Evolutionary conservation across 2,329 filamentous ascomycete genomes (phyloP).

Genomic region (Zalaria obscura): DNA sequence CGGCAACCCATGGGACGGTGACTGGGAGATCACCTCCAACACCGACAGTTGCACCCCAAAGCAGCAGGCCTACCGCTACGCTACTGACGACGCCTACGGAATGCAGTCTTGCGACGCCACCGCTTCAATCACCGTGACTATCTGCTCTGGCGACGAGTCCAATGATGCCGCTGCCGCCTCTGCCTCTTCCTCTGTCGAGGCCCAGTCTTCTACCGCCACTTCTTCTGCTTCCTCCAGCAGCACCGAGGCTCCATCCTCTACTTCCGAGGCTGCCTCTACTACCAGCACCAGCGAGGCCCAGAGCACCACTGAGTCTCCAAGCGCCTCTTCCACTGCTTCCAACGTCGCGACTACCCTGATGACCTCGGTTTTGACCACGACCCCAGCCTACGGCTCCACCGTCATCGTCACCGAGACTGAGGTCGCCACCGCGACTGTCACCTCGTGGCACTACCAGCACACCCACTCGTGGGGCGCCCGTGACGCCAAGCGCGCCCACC

Average conservation of each 20-base stretch:
- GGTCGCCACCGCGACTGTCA: conserved; percentile 11
- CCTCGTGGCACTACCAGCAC: conserved; percentile 3
- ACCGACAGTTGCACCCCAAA: conserved; percentile 13
- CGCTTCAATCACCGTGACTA: conserved; percentile 19
- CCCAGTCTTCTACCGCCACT: conserved; percentile 3
- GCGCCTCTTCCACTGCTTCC: conserved; percentile 2
- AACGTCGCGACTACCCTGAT: conserved; percentile 20
- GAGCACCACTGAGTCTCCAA: background rate
- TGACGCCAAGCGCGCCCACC: conserved; percentile 12
- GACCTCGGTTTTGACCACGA: conserved; percentile 2
- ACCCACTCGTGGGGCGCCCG: background rate
- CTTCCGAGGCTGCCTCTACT: background rate
- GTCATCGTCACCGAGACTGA: conserved; percentile 11
- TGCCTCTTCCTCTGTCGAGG: conserved; percentile 5
- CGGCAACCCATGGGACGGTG: conserved; percentile 21
- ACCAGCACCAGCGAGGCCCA: background rate
- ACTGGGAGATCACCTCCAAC: conserved; percentile 21
- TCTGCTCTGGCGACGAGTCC: conserved; percentile 16
- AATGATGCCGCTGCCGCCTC: conserved; percentile 6
- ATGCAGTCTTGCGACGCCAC: conserved; percentile 20
- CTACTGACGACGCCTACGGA: conserved; percentile 23
- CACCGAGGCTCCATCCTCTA: conserved; percentile 6
- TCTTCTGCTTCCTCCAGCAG: conserved; percentile 5
- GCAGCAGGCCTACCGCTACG: conserved; percentile 22
- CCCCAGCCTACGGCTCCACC: background rate